Evolutionary conservation across 129 eudicot genomes (phyloP).

Genomic region (Calendula officinalis): DNA sequence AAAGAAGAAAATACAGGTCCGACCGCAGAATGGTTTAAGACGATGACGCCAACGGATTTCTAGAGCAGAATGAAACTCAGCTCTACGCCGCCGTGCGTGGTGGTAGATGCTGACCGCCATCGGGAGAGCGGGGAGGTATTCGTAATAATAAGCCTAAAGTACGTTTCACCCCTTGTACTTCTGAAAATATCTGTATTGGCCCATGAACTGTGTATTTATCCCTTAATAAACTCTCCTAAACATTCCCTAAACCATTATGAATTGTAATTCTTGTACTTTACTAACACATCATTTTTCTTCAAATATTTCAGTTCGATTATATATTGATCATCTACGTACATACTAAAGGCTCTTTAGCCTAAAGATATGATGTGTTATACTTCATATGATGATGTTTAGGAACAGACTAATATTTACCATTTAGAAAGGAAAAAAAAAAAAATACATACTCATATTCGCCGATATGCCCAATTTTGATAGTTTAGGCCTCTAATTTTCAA

Average conservation of each 20-base stretch:
- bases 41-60: not conserved
- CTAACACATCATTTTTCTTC: too few relatives aligned
- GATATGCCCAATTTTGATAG: too few relatives aligned
- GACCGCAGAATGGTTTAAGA: conserved; percentile 6
- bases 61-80: conserved; percentile 5
- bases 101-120: conserved; percentile 16
- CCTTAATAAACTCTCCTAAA: not conserved
- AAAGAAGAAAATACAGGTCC: not conserved
- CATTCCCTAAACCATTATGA: not conserved
- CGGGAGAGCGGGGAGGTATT: not conserved
- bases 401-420: too few relatives aligned
- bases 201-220: not conserved
- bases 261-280: not conserved
- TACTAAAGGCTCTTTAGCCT: too few relatives aligned
- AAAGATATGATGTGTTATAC: too few relatives aligned
- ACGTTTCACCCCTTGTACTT: conserved; percentile 8
- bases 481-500: too few relatives aligned
- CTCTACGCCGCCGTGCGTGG: conserved; percentile 14
- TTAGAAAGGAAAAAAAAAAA: too few relatives aligned
- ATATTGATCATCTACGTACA: too few relatives aligned
- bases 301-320: too few relatives aligned
- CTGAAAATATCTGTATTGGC: not conserved
- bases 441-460: too few relatives aligned
- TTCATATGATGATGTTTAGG: too few relatives aligned
- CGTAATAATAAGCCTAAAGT: not conserved